Conservation (phyloP, 1,284 basidiomycete species). For the Apiotrichum porosum region DNA sequence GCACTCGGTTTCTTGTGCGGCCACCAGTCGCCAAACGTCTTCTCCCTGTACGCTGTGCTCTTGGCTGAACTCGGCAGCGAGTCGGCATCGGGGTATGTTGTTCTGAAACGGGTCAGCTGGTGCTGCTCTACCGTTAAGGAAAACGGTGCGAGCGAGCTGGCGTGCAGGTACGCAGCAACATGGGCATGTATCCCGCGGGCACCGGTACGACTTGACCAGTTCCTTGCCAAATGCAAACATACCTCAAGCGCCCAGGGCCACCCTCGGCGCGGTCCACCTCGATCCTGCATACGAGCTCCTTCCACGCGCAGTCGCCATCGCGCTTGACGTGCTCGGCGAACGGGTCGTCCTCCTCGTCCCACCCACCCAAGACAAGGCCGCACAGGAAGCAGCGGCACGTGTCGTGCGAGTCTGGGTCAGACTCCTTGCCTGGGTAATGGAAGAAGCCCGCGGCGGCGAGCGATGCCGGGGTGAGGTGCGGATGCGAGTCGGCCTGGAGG, state of each 20-base stretch:
- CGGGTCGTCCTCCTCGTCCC: constrained; percentile 75
- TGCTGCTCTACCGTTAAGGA: too few relatives aligned
- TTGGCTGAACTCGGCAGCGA: constrained; percentile 61
- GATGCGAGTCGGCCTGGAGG: constrained; percentile 27
- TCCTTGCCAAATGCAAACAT: neutral
- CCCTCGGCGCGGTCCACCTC: constrained; percentile 36
- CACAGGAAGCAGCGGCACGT: constrained; percentile 64
- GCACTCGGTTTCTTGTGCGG: constrained; percentile 68
- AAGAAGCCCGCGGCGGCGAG: constrained; percentile 80
- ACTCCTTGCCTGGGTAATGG: constrained; percentile 46
- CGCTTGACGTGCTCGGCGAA: constrained; percentile 63
- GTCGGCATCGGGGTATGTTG: constrained; percentile 55
- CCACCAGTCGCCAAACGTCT: constrained; percentile 67
- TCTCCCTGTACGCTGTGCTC: constrained; percentile 64
- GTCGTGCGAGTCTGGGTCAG: constrained; percentile 19
- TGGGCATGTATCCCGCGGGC: too few relatives aligned
- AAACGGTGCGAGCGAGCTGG: too few relatives aligned
- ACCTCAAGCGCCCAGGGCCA: constrained; percentile 11
- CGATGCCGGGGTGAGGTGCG: constrained; percentile 60
- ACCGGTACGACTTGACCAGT: too few relatives aligned
- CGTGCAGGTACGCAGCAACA: too few relatives aligned
- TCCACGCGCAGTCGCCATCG: constrained; percentile 72
- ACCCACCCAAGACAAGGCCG: constrained; percentile 67
- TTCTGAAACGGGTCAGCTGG: constrained; percentile 49
- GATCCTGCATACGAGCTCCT: constrained; percentile 64